Percentiles rank a stretch among this genome's conserved stretches.
phyloP scores from a whole-genome alignment of 1,284 basidiomycete species.

The Gomphus bonarii region DNA sequence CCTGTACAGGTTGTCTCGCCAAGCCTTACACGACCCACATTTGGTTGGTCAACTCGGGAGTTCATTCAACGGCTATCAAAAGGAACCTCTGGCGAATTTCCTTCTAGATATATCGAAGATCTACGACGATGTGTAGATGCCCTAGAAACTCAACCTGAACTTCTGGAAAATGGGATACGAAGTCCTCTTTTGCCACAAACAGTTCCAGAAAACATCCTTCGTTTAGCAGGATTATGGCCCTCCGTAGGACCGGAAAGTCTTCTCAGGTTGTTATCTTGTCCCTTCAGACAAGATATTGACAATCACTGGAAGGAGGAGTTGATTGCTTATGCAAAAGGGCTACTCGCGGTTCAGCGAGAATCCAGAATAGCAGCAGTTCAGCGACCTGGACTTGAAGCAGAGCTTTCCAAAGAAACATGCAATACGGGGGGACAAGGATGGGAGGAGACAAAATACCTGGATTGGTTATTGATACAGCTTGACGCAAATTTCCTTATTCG shows the following conservation, averaged over 20 bases:
- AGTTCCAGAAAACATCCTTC: conserved; percentile 10
- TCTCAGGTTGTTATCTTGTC: conserved; percentile 19
- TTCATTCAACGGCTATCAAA: not conserved
- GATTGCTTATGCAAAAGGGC: conserved; percentile 17
- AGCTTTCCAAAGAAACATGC: conserved; percentile 26
- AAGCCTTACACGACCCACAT: not conserved
- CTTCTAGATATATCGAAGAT: not conserved
- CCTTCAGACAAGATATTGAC: conserved; percentile 3
- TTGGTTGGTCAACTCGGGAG: too few relatives aligned
- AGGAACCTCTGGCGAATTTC: not conserved
- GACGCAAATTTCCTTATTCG: conserved; percentile 33
- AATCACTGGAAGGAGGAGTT: conserved; percentile 23
- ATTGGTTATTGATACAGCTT: conserved; percentile 42
- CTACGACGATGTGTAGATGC: not conserved
- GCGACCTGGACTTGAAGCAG: conserved; percentile 16
- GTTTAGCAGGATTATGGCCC: conserved; percentile 22
- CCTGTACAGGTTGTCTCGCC: not conserved
- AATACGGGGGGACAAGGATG: conserved; percentile 18
- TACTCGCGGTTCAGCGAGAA: conserved; percentile 26
- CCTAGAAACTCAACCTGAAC: not conserved
- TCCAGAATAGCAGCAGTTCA: conserved; percentile 21
- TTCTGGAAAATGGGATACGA: not conserved
- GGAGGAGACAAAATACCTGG: conserved; percentile 19
- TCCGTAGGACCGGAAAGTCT: conserved; percentile 19
- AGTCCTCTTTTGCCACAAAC: conserved; percentile 11